Evolutionary conservation across 2,329 filamentous ascomycete genomes (phyloP), one percentile per base, ranked within the genome.

Genomic region (Pseudophaeomoniella oleicola): DNA sequence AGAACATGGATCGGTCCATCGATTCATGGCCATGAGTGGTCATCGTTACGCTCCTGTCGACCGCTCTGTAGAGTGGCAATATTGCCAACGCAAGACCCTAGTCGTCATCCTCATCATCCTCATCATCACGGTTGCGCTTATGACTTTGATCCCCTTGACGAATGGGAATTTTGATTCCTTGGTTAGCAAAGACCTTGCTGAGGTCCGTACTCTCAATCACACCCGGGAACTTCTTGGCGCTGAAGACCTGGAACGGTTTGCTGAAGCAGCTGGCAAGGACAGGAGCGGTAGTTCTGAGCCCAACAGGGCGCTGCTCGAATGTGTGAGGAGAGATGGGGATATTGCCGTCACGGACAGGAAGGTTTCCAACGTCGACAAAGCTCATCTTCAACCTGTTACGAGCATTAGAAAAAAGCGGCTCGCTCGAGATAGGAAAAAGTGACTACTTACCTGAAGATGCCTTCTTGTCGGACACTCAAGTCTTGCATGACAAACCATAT

Each of bases 401-500:
- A 17, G 19, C 27, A 35, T 36, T 18, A 12, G n/a, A 30, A 12
- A 30, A 22, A 37, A 18, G 30, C 22, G 19, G 32, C 14, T 16
- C 17, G 16, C 22, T 18, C 18, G 19, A 16, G 27, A 16, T 16
- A 15, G 12, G 11, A 35, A 15, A 30, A 22, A 14, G 14, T 19
- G n/a, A 16, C 22, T 11, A 53, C 67, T 50, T 69, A 92, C 84
- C 88, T 72, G 58, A 96, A 98, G 41, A 68, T 73, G 9, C 90
- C 90, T 57, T 96, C 90, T 0, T 86, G 94, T 32, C 90, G 74
- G 19, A 98, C 88, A 49, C 86, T 94, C 31, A 98, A 66, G 60
- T 98, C 90, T 56, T 94, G 88, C 37, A 96, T 66, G 32, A 98
- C 82, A 50, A 98, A 98, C 88, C 88, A 98, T 44, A 94, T 86